Base-by-base conservation (phyloP, 2,329 filamentous ascomycete genomes). In the Beauveria medogensis region DNA sequence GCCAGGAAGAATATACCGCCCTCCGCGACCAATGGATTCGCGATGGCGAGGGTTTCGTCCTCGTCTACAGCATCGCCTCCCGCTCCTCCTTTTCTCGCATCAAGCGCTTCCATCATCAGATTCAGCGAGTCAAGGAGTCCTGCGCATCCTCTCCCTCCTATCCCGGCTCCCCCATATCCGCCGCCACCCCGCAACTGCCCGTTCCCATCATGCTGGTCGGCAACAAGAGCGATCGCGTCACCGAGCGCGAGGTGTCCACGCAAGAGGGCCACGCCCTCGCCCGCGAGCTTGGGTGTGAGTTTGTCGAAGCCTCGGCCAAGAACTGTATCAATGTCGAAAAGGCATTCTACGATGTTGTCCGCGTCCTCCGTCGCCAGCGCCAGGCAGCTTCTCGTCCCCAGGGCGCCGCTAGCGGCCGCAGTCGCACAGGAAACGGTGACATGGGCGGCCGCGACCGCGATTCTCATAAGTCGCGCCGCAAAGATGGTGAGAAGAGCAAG, bases 281-380 rank as follows among this genome's bases (percentile, higher is more conserved):
- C 60, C 89, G 92, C 69, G 91, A 97, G 70, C 80, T 99, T 44
- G 91, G 91, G 64, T 97, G 94, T 77, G 92, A 97, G 68, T 97
- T 97, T 69, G 92, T 97, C 68, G 93, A 97, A 75, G 92, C 93
- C 2, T 97, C 92, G 7, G 93, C 93, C 41, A 97, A 97, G 79
- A 97, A 96, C 73, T 96, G 92, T 77, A 92, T 97, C 80, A 97
- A 97, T 70, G 93, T 97, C 59, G 94, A 96, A 75, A 97, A 96
- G 80, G 93, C 92, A 37, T 97, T 99, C 72, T 97, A 96, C 76
- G 94, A 99, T 71, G 94, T 99, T 8, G 94, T 97, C 59, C 82
- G 94, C 67, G 90, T 94, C 73, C 80, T 99, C 66, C 87, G 94
- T 67, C 86, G 90, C 68, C 92, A 96, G 75, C 83, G 91, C 69